A percentile compares a stretch with the other conserved stretches of the same genome.
Conservation (phyloP, 371 early-diverging fungal species). For the Rhizopus stolonifer region DNA sequence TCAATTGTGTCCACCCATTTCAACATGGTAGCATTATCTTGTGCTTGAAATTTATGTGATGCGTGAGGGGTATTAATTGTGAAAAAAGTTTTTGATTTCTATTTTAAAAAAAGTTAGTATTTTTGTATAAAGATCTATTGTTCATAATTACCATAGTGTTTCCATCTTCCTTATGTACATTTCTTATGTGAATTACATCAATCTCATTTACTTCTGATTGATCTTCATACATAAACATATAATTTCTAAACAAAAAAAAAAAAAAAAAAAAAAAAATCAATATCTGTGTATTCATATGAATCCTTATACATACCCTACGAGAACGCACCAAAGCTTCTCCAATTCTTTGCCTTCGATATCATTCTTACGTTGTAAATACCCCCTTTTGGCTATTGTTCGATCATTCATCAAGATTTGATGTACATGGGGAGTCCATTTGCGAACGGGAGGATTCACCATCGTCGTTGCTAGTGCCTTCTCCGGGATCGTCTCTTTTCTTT, state of each 20-base stretch:
- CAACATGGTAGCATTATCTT: constrained; percentile 15
- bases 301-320: constrained; percentile 31
- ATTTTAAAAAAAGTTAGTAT: not conserved
- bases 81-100: constrained; percentile 23
- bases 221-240: constrained; percentile 27
- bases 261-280: not conserved
- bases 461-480: not conserved
- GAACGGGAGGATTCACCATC: not conserved
- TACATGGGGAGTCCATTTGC: constrained; percentile 18
- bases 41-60: constrained; percentile 26
- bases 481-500: constrained; percentile 8
- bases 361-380: constrained; percentile 19
- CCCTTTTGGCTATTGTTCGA: constrained; percentile 8
- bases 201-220: constrained; percentile 23
- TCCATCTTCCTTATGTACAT: constrained; percentile 18
- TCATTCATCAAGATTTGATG: constrained; percentile 16
- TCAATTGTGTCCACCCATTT: constrained; percentile 23
- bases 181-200: constrained; percentile 24
- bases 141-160: constrained; percentile 13
- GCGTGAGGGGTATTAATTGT: constrained; percentile 28
- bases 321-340: constrained; percentile 25
- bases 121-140: not conserved
- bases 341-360: constrained; percentile 9
- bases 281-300: too few relatives aligned
- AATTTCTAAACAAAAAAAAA: constrained; percentile 13